Evolutionary conservation across 1,139 yeast genomes (phyloP), one percentile per base, ranked within the genome.

Genomic region (Yamadazyma diddensiae): DNA sequence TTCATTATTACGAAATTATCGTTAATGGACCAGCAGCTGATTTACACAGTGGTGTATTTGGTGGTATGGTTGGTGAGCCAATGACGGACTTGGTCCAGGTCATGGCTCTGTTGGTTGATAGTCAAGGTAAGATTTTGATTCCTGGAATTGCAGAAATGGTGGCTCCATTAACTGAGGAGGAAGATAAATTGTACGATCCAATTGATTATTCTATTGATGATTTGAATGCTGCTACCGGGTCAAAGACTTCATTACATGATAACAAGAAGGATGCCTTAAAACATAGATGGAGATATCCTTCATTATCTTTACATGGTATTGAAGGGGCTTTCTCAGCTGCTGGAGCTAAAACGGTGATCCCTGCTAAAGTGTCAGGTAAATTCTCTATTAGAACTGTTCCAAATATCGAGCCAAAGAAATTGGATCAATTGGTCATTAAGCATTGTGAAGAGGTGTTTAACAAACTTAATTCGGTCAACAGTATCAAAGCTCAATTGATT

Each of bases 231-330:
- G 95, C 97, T 31, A 69, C 92, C 23, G 97, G 97, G 33, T 82
- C 96, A 15, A 58, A 84, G 44, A 88, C 97, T 28, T 77, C 88
- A 25, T 70, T 90, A 42, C 82, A 82, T 63, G 73, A 78, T 42
- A 73, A 74, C 56, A 86, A 87, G 62, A 80, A 86, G 64, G 83
- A 81, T 40, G 83, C 90, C 46, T 77, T 92, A 54, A 92, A 88
- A 82, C 97, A 92, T 62, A 82, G 98, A 74, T 92, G 98, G 98
- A 82, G 98, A 74, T 87, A 72, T 66, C 97, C 99, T 39, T 88
- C 98, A 13, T 73, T 92, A 53, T 88, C 97, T 5, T 64, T 92
- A 44, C 99, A 92, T 62, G 99, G 99, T 48, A 77, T 92, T 41
- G 98, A 92, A 65, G 98, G 98, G 45, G 99, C 98, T 6, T 92